Evolutionary conservation across 2,329 filamentous ascomycete species (phyloP).

Genomic region (Myriosclerotinia duriaeana): DNA sequence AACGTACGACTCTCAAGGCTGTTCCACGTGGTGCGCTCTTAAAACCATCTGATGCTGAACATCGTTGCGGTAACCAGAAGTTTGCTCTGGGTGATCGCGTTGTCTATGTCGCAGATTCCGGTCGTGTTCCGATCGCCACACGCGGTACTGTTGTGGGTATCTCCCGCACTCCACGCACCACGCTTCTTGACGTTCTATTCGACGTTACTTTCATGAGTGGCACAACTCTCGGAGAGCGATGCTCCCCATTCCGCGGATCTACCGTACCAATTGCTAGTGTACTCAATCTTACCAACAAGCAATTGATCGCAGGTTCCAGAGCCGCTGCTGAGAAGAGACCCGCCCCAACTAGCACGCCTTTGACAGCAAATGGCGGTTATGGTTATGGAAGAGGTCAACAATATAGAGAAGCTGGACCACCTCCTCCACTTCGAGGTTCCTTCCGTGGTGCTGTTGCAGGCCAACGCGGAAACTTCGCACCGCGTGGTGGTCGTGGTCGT

Average conservation of each 20-base stretch:
- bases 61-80: slow-evolving; percentile 79
- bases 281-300: slow-evolving; percentile 79
- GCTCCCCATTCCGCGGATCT: slow-evolving; percentile 89
- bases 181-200: slow-evolving; percentile 88
- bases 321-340: slow-evolving; percentile 55
- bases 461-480: slow-evolving; percentile 19
- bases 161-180: slow-evolving; percentile 78
- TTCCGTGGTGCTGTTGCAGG: slow-evolving; percentile 55
- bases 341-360: slow-evolving; percentile 48
- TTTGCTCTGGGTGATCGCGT: slow-evolving; percentile 88
- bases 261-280: slow-evolving; percentile 87
- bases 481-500: slow-evolving; percentile 38
- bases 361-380: slow-evolving; percentile 54
- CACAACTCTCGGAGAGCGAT: slow-evolving; percentile 84
- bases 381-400: slow-evolving; percentile 63
- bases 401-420: slow-evolving; percentile 56
- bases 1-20: slow-evolving; percentile 69
- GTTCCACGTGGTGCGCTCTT: slow-evolving; percentile 85
- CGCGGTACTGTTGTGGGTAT: slow-evolving; percentile 93
- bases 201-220: slow-evolving; percentile 97
- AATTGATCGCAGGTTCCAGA: slow-evolving; percentile 71
- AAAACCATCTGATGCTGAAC: slow-evolving; percentile 94
- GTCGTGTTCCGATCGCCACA: slow-evolving; percentile 90
- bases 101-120: slow-evolving; percentile 87
- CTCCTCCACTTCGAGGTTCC: slow-evolving; percentile 54